Evolutionary conservation across 2,329 filamentous ascomycete species (phyloP).

Genomic region (Onygena corvina): DNA sequence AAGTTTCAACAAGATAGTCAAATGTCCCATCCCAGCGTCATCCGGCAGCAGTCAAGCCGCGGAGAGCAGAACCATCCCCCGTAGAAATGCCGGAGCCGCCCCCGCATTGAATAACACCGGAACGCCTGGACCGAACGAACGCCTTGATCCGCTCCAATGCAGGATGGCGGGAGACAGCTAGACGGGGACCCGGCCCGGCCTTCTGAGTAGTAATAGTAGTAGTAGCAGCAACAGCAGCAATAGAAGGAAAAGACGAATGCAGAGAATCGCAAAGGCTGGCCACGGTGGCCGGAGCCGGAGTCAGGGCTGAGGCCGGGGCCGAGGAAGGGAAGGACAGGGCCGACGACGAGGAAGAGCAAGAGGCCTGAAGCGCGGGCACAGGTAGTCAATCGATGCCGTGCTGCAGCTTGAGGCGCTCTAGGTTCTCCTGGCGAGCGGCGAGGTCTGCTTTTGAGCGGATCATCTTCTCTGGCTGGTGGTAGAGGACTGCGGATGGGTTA

Average conservation of each 20-base stretch:
- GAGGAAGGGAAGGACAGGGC: neutral
- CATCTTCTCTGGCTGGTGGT: slow-evolving; percentile 69
- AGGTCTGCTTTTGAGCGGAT: slow-evolving; percentile 84
- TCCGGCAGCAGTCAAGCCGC: neutral
- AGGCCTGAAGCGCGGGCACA: neutral
- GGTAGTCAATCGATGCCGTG: slow-evolving; percentile 86
- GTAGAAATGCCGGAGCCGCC: neutral
- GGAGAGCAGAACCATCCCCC: neutral
- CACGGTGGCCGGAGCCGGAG: neutral
- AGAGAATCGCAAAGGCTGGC: neutral
- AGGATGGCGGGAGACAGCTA: neutral
- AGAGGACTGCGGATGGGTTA: slow-evolving; percentile 45
- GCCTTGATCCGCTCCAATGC: neutral
- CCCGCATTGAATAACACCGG: neutral
- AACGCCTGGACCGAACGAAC: slow-evolving; percentile 5
- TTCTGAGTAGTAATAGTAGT: too few species aligned
- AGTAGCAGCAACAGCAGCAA: neutral
- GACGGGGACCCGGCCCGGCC: neutral
- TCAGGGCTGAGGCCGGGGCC: slow-evolving; percentile 1
- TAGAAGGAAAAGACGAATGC: neutral
- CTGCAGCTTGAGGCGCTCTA: slow-evolving; percentile 96
- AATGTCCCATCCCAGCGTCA: neutral
- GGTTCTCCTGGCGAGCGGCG: slow-evolving; percentile 83
- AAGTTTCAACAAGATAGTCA: too few species aligned
- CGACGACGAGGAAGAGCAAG: neutral